phyloP scores from a whole-genome alignment of 208 protist genomes.

The Trichomonas tenax region DNA sequence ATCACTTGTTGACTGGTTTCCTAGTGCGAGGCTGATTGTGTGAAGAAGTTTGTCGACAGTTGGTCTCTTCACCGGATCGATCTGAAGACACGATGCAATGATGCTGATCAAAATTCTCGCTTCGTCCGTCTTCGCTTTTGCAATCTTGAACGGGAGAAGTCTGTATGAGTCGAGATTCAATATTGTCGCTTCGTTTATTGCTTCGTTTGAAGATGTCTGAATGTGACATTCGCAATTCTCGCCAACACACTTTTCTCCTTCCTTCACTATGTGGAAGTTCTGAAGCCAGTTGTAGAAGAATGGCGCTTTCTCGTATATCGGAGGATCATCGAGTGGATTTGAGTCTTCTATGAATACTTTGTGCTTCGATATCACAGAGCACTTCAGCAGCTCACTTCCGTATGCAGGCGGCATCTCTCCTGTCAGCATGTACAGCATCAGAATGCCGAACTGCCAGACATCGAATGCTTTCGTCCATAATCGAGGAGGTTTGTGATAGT shows the following conservation, averaged over 20 bases:
- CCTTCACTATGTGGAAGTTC: background rate
- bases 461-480: background rate
- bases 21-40: background rate
- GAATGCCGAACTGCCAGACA: background rate
- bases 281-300: background rate
- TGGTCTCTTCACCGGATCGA: background rate
- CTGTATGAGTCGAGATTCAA: background rate
- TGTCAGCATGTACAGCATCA: background rate
- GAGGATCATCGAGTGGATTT: background rate
- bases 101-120: background rate
- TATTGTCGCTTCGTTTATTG: background rate
- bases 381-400: background rate
- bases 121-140: background rate
- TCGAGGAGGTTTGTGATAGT: background rate
- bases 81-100: background rate
- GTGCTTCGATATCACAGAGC: background rate
- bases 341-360: background rate
- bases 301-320: background rate
- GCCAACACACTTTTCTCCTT: background rate
- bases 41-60: conserved; percentile 20
- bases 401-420: background rate
- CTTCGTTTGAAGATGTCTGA: background rate
- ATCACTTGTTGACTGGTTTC: background rate
- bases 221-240: background rate
- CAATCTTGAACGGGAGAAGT: background rate